phyloP scores from a whole-genome alignment of 75 land plant species.

The Pseudotsuga menziesii region DNA sequence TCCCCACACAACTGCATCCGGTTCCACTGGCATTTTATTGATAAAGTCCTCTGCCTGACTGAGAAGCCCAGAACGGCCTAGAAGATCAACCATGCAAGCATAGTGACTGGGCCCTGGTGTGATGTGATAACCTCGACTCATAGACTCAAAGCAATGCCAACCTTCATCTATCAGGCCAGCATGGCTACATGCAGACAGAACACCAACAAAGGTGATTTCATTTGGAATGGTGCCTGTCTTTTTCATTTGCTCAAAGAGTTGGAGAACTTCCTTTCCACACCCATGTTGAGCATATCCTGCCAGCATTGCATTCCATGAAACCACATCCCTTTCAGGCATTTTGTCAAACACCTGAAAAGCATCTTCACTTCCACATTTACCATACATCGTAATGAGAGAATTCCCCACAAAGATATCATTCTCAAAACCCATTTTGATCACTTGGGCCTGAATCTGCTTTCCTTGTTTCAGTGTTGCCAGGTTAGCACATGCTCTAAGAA shows the following conservation, averaged over 20 bases:
- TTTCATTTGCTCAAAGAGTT: slow-evolving; percentile 40
- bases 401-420: slow-evolving; percentile 20
- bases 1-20: not conserved
- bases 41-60: not conserved
- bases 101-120: not conserved
- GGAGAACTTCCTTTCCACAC: slow-evolving; percentile 31
- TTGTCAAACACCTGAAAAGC: slow-evolving; percentile 16
- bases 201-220: not conserved
- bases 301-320: slow-evolving; percentile 37
- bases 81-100: not conserved
- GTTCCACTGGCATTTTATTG: slow-evolving; percentile 1
- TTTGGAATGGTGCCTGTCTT: slow-evolving; percentile 15
- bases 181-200: slow-evolving; percentile 13
- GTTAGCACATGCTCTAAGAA: slow-evolving; percentile 52
- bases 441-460: slow-evolving; percentile 20
- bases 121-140: not conserved
- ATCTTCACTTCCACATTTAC: slow-evolving; percentile 24
- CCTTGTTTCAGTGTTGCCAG: slow-evolving; percentile 27
- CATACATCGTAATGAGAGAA: slow-evolving; percentile 34
- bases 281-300: slow-evolving; percentile 30
- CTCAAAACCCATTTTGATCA: slow-evolving; percentile 10
- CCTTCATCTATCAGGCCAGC: not conserved
- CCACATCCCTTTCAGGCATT: slow-evolving; percentile 16
- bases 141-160: not conserved
- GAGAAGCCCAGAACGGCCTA: not conserved